Evolutionary conservation across 2,329 filamentous ascomycete species (phyloP).

Genomic region (Scleromitrula shiraiana): DNA sequence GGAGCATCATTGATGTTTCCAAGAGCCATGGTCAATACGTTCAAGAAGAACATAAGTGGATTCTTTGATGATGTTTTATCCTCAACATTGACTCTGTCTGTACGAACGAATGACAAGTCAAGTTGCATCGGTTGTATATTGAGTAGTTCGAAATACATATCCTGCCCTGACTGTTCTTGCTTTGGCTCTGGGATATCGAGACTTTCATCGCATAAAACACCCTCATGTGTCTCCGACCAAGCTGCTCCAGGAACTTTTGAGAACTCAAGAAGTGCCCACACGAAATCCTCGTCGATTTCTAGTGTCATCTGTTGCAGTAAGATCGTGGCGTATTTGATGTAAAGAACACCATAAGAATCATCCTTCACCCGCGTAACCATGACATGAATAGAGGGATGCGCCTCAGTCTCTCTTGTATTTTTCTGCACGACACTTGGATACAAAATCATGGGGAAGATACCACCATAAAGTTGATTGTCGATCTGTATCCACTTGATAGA

Average conservation of each 20-base stretch:
- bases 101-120: constrained; percentile 93
- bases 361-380: constrained; percentile 95
- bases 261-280: constrained; percentile 92
- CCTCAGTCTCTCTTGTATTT: constrained; percentile 86
- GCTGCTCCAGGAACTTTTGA: constrained; percentile 84
- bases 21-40: constrained; percentile 98
- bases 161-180: constrained; percentile 74
- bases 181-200: constrained; percentile 89
- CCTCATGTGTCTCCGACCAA: constrained; percentile 71
- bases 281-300: constrained; percentile 96
- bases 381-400: constrained; percentile 87
- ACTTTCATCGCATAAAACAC: constrained; percentile 79
- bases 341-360: constrained; percentile 93
- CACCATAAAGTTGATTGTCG: constrained; percentile 96
- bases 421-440: constrained; percentile 98
- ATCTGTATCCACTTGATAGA: constrained; percentile 98
- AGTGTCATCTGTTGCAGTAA: constrained; percentile 96
- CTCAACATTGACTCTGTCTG: constrained; percentile 91
- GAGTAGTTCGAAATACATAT: constrained; percentile 95
- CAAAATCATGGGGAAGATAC: constrained; percentile 93
- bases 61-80: constrained; percentile 87
- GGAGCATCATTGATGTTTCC: constrained; percentile 98
- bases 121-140: constrained; percentile 98
- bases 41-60: constrained; percentile 97
- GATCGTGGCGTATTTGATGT: constrained; percentile 96